Evolutionary conservation across 306 rosid genomes (phyloP), one percentile per base, ranked within the genome.

Genomic region (Vicia sativa): DNA sequence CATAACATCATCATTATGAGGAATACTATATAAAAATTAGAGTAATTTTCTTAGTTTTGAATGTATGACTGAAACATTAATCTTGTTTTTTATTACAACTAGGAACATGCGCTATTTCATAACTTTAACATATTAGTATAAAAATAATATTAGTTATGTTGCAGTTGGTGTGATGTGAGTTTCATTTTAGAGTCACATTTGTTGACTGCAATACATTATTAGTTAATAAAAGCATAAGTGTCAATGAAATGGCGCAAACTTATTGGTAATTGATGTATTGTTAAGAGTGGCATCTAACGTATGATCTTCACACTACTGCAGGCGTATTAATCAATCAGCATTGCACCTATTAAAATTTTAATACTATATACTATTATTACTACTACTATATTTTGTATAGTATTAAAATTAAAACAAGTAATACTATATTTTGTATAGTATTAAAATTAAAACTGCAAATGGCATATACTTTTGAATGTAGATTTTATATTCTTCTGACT

Each of bases 171-270:
- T 41, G 45, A 41, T 41, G 45, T 28, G 38, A 21, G 29, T 46
- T 48, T 45, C 49, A 56, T 55, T 56, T 19, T 41, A 56, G 43
- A 18, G 65, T 62, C 66, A 55, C 68, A 46, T 39, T 41, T 46
- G 65, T 69, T 49, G 73, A 34, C 66, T 25, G 18, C 54, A 46
- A 26, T 7, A 25, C 37, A 37, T 16, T 58, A 7, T 34, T 34
- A 31, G 2, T 49, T 21, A 38, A 15, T 46, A 31, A 31, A 31
- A 31, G 38, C n/a, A 44, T 23, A 9, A 19, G 39, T 28, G 11
- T 7, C 45, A 62, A 37, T 45, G 26, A 37, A 52, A 63, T 59
- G 58, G 55, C 7, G 28, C 15, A 26, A 66, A 66, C 28, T 3
- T 29, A 65, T 21, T 13, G 74, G 56, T 72, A 29, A 18, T 69